Conservation (phyloP, 805 yeast species). For the Scheffersomyces coipomensis region DNA sequence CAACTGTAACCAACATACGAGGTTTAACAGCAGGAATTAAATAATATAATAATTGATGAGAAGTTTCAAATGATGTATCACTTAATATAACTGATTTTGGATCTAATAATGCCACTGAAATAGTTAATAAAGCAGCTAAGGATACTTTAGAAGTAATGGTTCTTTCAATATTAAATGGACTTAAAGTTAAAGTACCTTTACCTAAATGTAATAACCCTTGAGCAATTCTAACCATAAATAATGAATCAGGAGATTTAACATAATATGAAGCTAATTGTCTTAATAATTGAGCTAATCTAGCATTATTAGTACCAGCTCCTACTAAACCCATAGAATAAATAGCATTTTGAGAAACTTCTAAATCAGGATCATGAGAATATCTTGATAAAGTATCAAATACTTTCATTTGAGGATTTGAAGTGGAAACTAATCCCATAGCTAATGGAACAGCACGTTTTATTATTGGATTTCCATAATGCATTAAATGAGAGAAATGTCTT, state of each 20-base stretch:
- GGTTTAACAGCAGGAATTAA: constrained; percentile 89
- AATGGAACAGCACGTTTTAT: constrained; percentile 93
- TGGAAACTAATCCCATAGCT: constrained; percentile 95
- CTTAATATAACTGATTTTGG: constrained; percentile 80
- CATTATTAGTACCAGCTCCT: constrained; percentile 98
- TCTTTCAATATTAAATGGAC: constrained; percentile 87
- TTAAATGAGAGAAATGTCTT: constrained; percentile 94
- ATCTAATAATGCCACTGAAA: constrained; percentile 78
- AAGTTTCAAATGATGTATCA: constrained; percentile 46
- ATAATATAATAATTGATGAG: constrained; percentile 80
- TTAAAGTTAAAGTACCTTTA: constrained; percentile 89
- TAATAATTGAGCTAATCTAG: constrained; percentile 92
- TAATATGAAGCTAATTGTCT: constrained; percentile 95
- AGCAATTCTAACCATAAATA: constrained; percentile 90
- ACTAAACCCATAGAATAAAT: constrained; percentile 96
- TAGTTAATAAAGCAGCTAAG: constrained; percentile 84
- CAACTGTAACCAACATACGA: constrained; percentile 88
- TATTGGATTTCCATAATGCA: constrained; percentile 94
- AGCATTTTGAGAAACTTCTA: constrained; percentile 92
- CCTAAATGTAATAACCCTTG: constrained; percentile 95
- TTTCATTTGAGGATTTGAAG: constrained; percentile 94
- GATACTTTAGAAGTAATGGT: constrained; percentile 84
- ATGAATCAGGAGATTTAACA: constrained; percentile 82
- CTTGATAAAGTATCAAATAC: constrained; percentile 95
- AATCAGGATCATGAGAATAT: constrained; percentile 92